A percentile compares a stretch with the other conserved stretches of the same genome.
Conservation (phyloP, 1,284 basidiomycete species). For the Fomitopsis schrenkii region DNA sequence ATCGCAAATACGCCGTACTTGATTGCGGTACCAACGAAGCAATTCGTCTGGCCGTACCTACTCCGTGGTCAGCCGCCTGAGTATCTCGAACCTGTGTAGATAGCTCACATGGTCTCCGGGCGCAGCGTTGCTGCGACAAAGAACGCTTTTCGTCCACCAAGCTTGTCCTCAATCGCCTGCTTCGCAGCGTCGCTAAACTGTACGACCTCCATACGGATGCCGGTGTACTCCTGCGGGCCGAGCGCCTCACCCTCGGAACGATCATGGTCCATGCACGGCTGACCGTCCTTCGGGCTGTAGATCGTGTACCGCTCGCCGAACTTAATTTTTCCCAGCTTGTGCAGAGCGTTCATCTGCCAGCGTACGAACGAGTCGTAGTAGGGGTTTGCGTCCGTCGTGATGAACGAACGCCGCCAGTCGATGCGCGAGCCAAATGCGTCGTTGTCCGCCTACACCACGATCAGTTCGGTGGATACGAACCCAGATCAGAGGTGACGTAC, state of each 20-base stretch:
- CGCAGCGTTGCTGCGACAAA: constrained; percentile 95
- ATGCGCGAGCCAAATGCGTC: constrained; percentile 88
- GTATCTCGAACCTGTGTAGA: constrained; percentile 5
- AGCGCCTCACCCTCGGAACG: constrained; percentile 93
- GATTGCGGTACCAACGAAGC: constrained; percentile 90
- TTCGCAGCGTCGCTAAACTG: constrained; percentile 72
- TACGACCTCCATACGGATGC: constrained; percentile 91
- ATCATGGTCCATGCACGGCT: constrained; percentile 99
- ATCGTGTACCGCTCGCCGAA: constrained; percentile 99
- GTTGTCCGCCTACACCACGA: constrained; percentile 63
- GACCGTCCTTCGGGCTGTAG: constrained; percentile 98
- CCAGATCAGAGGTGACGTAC: constrained; percentile 36
- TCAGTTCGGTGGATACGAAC: constrained; percentile 5
- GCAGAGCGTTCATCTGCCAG: constrained; percentile 97
- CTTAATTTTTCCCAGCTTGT: constrained; percentile 86
- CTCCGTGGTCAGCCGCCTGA: constrained; percentile 12
- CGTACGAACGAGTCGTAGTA: constrained; percentile 98
- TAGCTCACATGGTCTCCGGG: constrained; percentile 91
- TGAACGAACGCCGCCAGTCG: constrained; percentile 95
- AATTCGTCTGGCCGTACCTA: constrained; percentile 98
- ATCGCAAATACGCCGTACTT: constrained; percentile 92
- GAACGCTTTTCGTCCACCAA: constrained; percentile 80
- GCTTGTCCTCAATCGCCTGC: constrained; percentile 59
- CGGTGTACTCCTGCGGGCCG: constrained; percentile 96
- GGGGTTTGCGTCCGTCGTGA: constrained; percentile 95